These are phyloP conservation scores for Neofusicoccum parvum DNA, from an alignment of 2,329 filamentous ascomycete species.

Conservation along the genomic window DNA sequence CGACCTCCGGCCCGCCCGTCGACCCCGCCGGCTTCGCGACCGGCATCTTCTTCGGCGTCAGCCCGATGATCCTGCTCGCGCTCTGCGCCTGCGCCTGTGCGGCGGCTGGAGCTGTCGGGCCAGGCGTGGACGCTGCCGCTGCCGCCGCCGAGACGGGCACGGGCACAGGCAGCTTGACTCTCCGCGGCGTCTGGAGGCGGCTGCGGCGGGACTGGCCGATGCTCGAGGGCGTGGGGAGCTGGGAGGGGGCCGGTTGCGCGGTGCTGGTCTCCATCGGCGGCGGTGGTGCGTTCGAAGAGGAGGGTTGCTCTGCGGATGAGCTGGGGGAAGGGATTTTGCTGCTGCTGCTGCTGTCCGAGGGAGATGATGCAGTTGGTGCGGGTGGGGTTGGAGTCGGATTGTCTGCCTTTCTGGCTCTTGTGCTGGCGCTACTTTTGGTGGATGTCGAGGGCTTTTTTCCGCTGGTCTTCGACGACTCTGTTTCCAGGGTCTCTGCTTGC, in stretches of 20 bases:
- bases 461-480: not conserved
- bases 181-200: conserved; percentile 37
- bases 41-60: conserved; percentile 15
- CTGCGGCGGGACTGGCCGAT: conserved; percentile 18
- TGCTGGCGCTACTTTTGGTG: not conserved
- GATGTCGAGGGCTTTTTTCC: not conserved
- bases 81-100: not conserved
- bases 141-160: not conserved
- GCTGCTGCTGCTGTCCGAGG: not conserved
- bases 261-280: not conserved
- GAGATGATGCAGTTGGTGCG: not conserved
- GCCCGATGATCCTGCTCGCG: not conserved
- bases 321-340: not conserved
- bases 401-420: not conserved
- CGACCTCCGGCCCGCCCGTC: not conserved
- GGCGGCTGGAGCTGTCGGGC: no score
- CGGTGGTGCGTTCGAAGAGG: not conserved
- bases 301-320: not conserved
- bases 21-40: not conserved
- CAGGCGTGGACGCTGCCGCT: no score
- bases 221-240: not conserved
- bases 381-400: not conserved
- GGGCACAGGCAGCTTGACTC: conserved; percentile 35
- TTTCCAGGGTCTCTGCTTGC: not conserved
- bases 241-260: not conserved